Evolutionary conservation across 441 rosid species (phyloP), one percentile per base, ranked within the genome.

Genomic region (Arabidopsis lyrata): DNA sequence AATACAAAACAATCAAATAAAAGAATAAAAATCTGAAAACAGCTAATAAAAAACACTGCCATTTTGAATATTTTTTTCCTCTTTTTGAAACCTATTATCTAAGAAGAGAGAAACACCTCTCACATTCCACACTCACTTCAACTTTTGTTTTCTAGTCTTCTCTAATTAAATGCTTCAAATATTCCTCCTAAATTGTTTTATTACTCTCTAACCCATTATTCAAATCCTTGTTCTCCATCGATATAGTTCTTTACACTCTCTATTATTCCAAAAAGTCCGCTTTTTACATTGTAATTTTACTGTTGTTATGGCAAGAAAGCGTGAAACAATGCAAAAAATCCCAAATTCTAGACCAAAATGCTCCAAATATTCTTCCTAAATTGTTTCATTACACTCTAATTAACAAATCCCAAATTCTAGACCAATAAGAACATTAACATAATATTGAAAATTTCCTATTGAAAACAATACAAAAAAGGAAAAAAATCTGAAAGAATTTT

Each of bases 221-320:
- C 20, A 18, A 18, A 18, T 18, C 20, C 20, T 18, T 18, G 20
- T 18, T 18, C 20, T 18, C n/a, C 13, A 41, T 42, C 16, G 48
- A 6, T 14, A 14, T 42, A 41, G 15, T 13, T 41, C 15, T 41
- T 41, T 13, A 12, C 15, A 41, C 14, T 5, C 45, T 41, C 2
- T 41, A 41, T 41, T 41, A 41, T 41, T 41, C 31, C n/a, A 0
- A 50, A 50, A 20, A 24, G 2, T 22, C 3, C 4, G 55, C 9
- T 20, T 20, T 6, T 22, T 50, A 29, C 27, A 6, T 15, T 3
- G 11, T 57, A 4, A 14, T 41, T 18, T 13, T 12, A 12, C 45
- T 12, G 15, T 5, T 14, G 24, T 24, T 3, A 70, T 70, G 74
- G 49, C 57, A 18, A 70, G 15, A 14, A 70, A 70, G 5, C 74